Conservation (phyloP, 805 yeast species). For the Candida caryicola region DNA sequence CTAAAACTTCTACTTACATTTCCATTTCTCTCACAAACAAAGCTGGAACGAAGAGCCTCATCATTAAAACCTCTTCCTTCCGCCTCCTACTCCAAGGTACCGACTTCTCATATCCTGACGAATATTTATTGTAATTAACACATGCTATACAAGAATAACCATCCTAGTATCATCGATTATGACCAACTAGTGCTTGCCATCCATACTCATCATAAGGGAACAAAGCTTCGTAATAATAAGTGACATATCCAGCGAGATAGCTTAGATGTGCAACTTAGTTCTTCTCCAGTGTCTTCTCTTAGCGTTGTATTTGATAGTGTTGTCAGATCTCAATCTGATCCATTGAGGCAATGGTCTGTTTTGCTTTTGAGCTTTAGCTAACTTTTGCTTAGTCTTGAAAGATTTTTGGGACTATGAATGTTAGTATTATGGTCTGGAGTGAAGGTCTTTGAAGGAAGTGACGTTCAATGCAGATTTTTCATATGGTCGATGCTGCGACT, state of each 20-base stretch:
- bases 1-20: too few relatives aligned
- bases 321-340: slow-evolving; percentile 97
- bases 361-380: slow-evolving; percentile 98
- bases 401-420: slow-evolving; percentile 79
- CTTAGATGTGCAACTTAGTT: slow-evolving; percentile 95
- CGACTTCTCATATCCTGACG: slow-evolving; percentile 1
- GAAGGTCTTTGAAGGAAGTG: neutral
- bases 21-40: too few relatives aligned
- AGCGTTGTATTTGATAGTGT: slow-evolving; percentile 98
- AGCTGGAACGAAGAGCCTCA: too few relatives aligned
- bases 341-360: slow-evolving; percentile 99
- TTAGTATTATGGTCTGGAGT: slow-evolving; percentile 33
- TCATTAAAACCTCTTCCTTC: too few relatives aligned
- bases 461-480: too few relatives aligned
- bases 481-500: too few relatives aligned
- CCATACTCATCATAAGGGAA: slow-evolving; percentile 5
- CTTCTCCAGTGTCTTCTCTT: slow-evolving; percentile 99
- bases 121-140: slow-evolving; percentile 9
- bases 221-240: slow-evolving; percentile 7
- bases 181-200: neutral
- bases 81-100: too few relatives aligned
- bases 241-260: slow-evolving; percentile 7
- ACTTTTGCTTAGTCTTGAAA: slow-evolving; percentile 95
- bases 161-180: neutral
- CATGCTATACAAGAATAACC: slow-evolving; percentile 8